Percentiles rank a stretch among this genome's conserved stretches.
These are phyloP conservation scores for Panaeolus cyanescens DNA, from an alignment of 768 basidiomycete genomes.

Conservation along the genomic window DNA sequence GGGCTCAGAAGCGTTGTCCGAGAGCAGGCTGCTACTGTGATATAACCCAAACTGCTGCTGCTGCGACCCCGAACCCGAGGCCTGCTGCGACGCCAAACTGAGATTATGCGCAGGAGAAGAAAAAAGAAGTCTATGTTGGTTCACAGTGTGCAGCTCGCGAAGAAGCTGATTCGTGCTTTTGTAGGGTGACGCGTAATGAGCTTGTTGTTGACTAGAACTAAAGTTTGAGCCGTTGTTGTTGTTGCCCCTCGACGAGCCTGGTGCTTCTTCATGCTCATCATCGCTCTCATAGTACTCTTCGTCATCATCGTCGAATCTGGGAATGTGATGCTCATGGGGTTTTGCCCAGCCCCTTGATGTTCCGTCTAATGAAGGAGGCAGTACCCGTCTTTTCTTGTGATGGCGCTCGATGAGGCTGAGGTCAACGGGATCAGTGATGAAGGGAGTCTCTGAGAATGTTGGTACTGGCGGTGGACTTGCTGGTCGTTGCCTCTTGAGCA, in stretches of 20 bases:
- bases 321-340: constrained; percentile 24
- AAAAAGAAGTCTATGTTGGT: constrained; percentile 63
- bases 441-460: constrained; percentile 23
- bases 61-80: constrained; percentile 3
- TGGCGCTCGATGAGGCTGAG: constrained; percentile 31
- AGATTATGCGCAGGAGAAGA: constrained; percentile 16
- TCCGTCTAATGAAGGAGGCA: constrained; percentile 57
- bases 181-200: constrained; percentile 35
- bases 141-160: constrained; percentile 68
- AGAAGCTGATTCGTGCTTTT: constrained; percentile 64
- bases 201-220: neutral
- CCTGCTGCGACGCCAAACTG: neutral
- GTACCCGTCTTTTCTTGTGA: constrained; percentile 55
- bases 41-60: neutral
- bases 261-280: constrained; percentile 24
- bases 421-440: constrained; percentile 26
- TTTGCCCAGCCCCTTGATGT: constrained; percentile 46
- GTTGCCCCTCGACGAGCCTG: constrained; percentile 2
- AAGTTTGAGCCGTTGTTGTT: constrained; percentile 25
- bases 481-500: constrained; percentile 56
- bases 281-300: constrained; percentile 24
- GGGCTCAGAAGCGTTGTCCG: neutral
- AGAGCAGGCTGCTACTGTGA: neutral
- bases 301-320: constrained; percentile 28
- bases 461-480: constrained; percentile 36